Evolutionary conservation across 192 early-diverging fungal species (phyloP).

Genomic region (Lunasporangiospora selenospora): DNA sequence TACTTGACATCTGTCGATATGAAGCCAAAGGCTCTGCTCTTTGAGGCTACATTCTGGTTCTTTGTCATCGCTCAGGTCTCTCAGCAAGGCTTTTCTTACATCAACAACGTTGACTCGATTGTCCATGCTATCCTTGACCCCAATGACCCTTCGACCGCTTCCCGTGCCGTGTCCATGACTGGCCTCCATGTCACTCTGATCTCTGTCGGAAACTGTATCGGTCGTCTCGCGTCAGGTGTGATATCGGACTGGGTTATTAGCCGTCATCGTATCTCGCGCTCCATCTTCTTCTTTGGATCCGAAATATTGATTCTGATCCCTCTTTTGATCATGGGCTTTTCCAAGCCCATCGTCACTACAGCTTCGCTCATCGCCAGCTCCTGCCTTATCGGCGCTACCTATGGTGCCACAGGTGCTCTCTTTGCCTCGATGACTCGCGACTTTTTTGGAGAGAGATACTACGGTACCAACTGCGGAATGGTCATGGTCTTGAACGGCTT

Average conservation of each 20-base stretch:
- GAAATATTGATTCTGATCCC: slow-evolving; percentile 38
- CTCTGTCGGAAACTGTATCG: slow-evolving; percentile 44
- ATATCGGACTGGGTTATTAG: slow-evolving; percentile 44
- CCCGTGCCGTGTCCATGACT: slow-evolving; percentile 27
- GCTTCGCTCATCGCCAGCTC: slow-evolving; percentile 16
- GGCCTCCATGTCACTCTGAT: slow-evolving; percentile 41
- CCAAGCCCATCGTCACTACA: slow-evolving; percentile 7
- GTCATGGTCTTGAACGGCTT: slow-evolving; percentile 46
- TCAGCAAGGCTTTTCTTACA: slow-evolving; percentile 47
- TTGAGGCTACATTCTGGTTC: slow-evolving; percentile 45
- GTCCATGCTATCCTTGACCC: slow-evolving; percentile 40
- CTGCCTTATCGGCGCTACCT: slow-evolving; percentile 39
- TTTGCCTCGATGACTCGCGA: slow-evolving; percentile 46
- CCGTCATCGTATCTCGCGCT: slow-evolving; percentile 42
- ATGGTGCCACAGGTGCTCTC: slow-evolving; percentile 39
- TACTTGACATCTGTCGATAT: slow-evolving; percentile 39
- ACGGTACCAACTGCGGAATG: slow-evolving; percentile 41
- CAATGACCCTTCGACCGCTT: slow-evolving; percentile 14
- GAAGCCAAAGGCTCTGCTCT: slow-evolving; percentile 28
- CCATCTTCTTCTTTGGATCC: slow-evolving; percentile 42
- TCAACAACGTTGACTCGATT: slow-evolving; percentile 47
- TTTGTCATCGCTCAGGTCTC: slow-evolving; percentile 44
- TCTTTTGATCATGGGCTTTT: slow-evolving; percentile 38
- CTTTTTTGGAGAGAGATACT: slow-evolving; percentile 38
- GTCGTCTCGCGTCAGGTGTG: slow-evolving; percentile 41